Base-by-base conservation (phyloP, 805 yeast species). In the Yarrowia keelungensis region DNA sequence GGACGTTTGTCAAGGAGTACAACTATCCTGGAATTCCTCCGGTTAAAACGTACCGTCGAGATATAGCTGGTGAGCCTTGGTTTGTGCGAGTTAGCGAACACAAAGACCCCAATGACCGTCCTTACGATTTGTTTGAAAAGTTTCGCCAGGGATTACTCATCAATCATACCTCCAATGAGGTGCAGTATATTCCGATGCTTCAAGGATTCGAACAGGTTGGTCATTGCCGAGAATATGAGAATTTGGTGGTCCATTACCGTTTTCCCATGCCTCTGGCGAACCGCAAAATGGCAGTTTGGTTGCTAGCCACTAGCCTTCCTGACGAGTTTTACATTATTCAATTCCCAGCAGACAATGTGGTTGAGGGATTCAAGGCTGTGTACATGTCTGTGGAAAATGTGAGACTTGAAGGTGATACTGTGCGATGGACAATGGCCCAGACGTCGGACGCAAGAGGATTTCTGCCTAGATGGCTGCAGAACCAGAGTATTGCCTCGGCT, bases 361-460 rank as follows among this genome's bases (percentile, higher is more conserved):
- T 71, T 26, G 59, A 70, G 2, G 53, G 69, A 4, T 67, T 70
- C 22, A 70, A 74, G 51, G 82, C 76, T 5, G 45, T 51, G 14
- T 80, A 81, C 69, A 71, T 76, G n/a, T 75, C 81, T 12, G 73
- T 80, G 10, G 83, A 80, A 69, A 72, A 72, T 10, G 75, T 80
- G 36, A 69, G 71, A 2, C 38, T 62, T 12, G 67, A 39, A 47
- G 67, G 56, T 14, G 56, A 62, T 11, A 69, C 70, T n/a, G 75
- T 78, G 1, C 73, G 76, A 38, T 80, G 83, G 83, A 70, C 74
- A 9, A 77, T 79, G 81, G 82, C 81, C 1, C 76, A 77, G 56
- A 74, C 81, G 10, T 76, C 80, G 67, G 80, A 80, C 53, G 81
- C 82, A 0, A 74, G 79, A 3, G 83, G 83, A 1, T 71, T 71